Evolutionary conservation across 2,329 filamentous ascomycete species (phyloP), one percentile per base, ranked within the genome.

Genomic region (Cercospora zeae-maydis): DNA sequence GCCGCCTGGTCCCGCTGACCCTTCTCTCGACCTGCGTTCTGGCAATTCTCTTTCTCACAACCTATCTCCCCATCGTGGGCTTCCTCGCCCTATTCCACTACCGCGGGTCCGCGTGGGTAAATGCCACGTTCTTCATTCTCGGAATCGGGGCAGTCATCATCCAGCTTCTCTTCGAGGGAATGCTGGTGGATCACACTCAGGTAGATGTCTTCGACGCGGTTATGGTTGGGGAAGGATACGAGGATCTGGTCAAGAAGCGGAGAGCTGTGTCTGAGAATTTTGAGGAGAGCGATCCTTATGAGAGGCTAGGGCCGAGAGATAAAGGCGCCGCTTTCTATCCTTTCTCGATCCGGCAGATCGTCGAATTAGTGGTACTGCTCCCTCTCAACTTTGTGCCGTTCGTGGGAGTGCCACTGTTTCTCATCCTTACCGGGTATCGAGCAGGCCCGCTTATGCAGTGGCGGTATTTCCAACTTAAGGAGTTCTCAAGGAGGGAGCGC

Each of bases 361-460:
- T 91, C 66, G 93, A 97, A 77, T 89, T 97, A 64, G 80, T 96
- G 37, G 64, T 83, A 11, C 72, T 83, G 36, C 71, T 84, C 24
- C 82, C 95, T 1, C 83, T 99, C 63, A 98, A 96, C 74, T 86
- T 99, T 21, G 85, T 98, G 14, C 93, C 93, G 0, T 86, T 89
- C 52, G 84, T 92, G 13, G 93, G 93, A 14, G 89, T 90, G 0
- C 91, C 91, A 0, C 83, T 95, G 66, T 99, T 97, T 75, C 84
- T 99, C 64, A 77, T 96, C 61, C 83, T 96, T 68, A 97, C 93
- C 0, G 95, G 93, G 1, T 91, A 93, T 52, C 84, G 93, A 27
- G 86, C 92, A 4, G 93, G 95, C 0, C 95, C 93, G 33, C 85
- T 98, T 30, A 88, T 95, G 60, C 93, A 97, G 70, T 95, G 93